Base-by-base conservation (phyloP, 2,329 filamentous ascomycete genomes). In the Cytospora piceicola region DNA sequence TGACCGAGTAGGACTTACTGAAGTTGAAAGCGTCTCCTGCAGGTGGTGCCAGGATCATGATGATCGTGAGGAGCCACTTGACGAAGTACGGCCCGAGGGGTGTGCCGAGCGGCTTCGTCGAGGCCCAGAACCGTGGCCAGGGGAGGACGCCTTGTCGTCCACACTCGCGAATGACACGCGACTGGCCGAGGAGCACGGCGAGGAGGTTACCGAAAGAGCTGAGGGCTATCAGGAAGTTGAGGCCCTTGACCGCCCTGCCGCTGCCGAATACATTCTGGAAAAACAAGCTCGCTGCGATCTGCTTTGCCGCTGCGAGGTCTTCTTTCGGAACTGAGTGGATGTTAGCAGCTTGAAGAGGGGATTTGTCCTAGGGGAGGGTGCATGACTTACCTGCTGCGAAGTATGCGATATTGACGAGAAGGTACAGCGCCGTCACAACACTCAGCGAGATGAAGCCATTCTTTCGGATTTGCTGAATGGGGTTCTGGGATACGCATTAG, bases 1-100 rank as follows among this genome's bases (percentile, higher is more conserved):
- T n/a, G 9, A 15, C 17, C 2, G 15, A 36, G 2, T 14, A 14
- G 4, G 15, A 70, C 75, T 42, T 71, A 81, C 83, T 77, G 70
- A 89, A 89, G 68, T 85, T 85, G 73, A 89, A 90, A 0, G 87
- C 87, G 71, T 89, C 86, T 2, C 87, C 87, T 0, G 85, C 83
- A 0, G 87, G 88, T 0, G 85, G 81, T 0, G 82, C 85, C 0
- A 88, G 69, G 42, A 89, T 88, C 82, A 89, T 86, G 46, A 89
- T 68, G 2, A 85, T 69, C 0, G 86, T 89, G 54, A 87, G 69
- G 0, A 73, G 62, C 82, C 84, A 89, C 71, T 86, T 85, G 3
- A 88, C 67, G 1, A 81, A 63, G 69, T 88, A 88, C 0, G 87
- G 86, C 0, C 84, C 86, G 0, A 88, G 73, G 0, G 87, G 87